A percentile compares a stretch with the other conserved stretches of the same genome.
phyloP scores from a whole-genome alignment of 768 basidiomycete genomes.

The Suillus occidentalis region DNA sequence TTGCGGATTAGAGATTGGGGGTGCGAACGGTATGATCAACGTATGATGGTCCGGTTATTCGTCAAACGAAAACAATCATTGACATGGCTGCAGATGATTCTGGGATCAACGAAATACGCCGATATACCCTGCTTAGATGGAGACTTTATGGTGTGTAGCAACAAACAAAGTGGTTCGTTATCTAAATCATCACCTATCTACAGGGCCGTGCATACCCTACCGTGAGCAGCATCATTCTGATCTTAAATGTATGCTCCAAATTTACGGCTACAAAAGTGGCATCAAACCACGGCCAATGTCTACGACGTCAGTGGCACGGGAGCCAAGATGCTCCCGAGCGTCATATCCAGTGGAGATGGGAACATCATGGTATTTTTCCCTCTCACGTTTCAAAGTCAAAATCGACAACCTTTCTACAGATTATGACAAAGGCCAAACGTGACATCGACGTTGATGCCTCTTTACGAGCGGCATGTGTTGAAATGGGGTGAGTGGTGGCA shows the following conservation, averaged over 20 bases:
- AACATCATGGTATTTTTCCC: constrained; percentile 31
- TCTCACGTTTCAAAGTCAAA: neutral
- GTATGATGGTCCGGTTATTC: constrained; percentile 21
- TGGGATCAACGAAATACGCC: constrained; percentile 34
- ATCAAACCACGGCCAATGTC: constrained; percentile 33
- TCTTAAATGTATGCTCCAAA: constrained; percentile 11
- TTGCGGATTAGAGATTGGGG: constrained; percentile 41
- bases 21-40: constrained; percentile 45
- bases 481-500: constrained; percentile 42
- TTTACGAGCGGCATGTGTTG: constrained; percentile 47
- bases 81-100: constrained; percentile 32
- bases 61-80: constrained; percentile 6
- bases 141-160: constrained; percentile 40
- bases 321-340: constrained; percentile 31
- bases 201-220: constrained; percentile 40
- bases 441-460: constrained; percentile 44
- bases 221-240: constrained; percentile 17
- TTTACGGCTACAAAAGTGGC: constrained; percentile 21
- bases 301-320: constrained; percentile 27
- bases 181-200: constrained; percentile 2
- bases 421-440: constrained; percentile 46
- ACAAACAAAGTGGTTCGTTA: constrained; percentile 4
- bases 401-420: constrained; percentile 17
- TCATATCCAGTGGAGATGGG: constrained; percentile 39
- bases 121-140: constrained; percentile 43